Conservation (phyloP, 2,329 filamentous ascomycete species). For the Cadophora malorum region DNA sequence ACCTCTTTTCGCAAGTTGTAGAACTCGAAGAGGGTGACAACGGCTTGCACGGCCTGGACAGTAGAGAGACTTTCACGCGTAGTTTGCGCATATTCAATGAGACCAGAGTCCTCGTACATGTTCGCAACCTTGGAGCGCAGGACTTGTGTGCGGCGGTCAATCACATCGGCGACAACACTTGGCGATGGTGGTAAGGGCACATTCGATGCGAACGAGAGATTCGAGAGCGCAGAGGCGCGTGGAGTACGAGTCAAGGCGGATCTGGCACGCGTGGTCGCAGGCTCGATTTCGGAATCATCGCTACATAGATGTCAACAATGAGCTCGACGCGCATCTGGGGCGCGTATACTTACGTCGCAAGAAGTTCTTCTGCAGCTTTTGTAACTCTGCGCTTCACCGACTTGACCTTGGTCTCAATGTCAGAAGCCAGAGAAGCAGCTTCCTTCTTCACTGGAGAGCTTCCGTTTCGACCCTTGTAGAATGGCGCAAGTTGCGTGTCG, state of each 20-base stretch:
- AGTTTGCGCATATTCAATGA: constrained; percentile 68
- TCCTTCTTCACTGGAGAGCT: constrained; percentile 68
- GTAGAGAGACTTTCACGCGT: constrained; percentile 75
- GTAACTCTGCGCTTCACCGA: constrained; percentile 53
- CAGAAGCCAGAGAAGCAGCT: constrained; percentile 48
- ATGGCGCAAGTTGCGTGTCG: constrained; percentile 72
- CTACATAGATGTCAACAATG: constrained; percentile 37
- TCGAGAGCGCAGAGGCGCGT: constrained; percentile 39
- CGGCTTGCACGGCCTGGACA: constrained; percentile 72
- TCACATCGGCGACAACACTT: constrained; percentile 74
- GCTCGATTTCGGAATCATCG: constrained; percentile 45
- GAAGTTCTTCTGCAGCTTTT: constrained; percentile 51
- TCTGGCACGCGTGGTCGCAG: constrained; percentile 39
- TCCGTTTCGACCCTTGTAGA: constrained; percentile 73
- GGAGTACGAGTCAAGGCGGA: constrained; percentile 44
- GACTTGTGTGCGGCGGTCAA: constrained; percentile 73
- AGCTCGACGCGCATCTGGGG: constrained; percentile 32
- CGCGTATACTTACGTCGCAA: constrained; percentile 42
- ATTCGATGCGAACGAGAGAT: constrained; percentile 53
- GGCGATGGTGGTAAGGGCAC: constrained; percentile 83
- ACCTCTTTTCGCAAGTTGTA: constrained; percentile 73
- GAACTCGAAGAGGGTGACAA: constrained; percentile 73
- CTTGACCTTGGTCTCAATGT: constrained; percentile 51
- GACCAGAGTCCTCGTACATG: constrained; percentile 68
- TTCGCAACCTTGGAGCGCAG: constrained; percentile 70